Percentiles rank a stretch among this genome's conserved stretches.
Evolutionary conservation across 305 asterid genomes (phyloP).

Genomic region (Fraxinus albicans): DNA sequence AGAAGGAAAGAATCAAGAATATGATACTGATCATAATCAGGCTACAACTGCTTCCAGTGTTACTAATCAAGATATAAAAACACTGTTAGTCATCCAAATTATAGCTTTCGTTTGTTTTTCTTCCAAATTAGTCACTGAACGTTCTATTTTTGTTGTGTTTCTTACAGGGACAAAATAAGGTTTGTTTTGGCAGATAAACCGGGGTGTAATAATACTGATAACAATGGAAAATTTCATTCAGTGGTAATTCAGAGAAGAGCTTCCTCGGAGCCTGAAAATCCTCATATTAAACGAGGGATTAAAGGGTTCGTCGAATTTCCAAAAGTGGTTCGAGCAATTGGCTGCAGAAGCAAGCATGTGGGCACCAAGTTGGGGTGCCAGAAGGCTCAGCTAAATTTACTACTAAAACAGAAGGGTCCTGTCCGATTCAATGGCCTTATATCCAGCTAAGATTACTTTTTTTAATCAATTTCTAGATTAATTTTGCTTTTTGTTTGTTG

Average conservation of each 20-base stretch:
- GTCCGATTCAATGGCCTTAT: constrained; percentile 43
- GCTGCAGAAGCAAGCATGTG: constrained; percentile 58
- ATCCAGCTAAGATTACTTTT: constrained; percentile 28
- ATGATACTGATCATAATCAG: not conserved
- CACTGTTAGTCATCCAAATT: not conserved
- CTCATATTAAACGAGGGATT: constrained; percentile 75
- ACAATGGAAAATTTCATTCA: constrained; percentile 2
- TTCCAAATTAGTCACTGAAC: not conserved
- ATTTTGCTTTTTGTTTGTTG: not conserved
- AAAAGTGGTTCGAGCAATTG: constrained; percentile 60
- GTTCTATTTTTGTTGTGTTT: not conserved
- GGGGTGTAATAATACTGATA: not conserved
- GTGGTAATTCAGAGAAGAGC: constrained; percentile 27
- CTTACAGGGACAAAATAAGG: constrained; percentile 27
- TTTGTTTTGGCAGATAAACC: constrained; percentile 33
- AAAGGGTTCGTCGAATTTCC: constrained; percentile 92
- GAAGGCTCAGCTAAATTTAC: constrained; percentile 69
- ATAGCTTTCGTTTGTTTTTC: not conserved
- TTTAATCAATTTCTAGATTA: not conserved
- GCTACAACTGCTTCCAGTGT: not conserved
- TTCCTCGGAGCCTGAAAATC: constrained; percentile 56
- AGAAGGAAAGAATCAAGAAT: constrained; percentile 8
- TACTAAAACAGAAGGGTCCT: constrained; percentile 54
- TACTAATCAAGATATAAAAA: not conserved
- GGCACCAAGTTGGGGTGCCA: constrained; percentile 73